Evolutionary conservation across 768 basidiomycete species (phyloP), one percentile per base, ranked within the genome.

Genomic region (Crassisporium funariophilum): DNA sequence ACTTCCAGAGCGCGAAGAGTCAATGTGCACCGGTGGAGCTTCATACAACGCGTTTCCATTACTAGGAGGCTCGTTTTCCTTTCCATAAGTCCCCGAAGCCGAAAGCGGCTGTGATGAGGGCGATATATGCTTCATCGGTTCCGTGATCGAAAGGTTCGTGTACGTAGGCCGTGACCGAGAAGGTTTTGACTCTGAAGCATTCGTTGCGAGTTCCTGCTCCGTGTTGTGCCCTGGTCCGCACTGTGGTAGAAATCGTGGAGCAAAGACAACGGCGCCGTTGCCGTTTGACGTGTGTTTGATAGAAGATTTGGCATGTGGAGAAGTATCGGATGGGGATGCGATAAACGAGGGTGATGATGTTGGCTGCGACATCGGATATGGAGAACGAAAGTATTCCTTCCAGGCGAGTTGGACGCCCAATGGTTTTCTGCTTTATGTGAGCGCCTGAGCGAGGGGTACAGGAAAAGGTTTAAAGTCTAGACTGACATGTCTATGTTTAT

Each of bases 331-430:
- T 8, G 38, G 36, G 10, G 51, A 52, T 25, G 41, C 44, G 27
- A 44, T 23, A 17, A 44, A 25, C 13, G 50, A 20, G 29, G 50
- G 46, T 34, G 42, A 33, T 33, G 46, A 34, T 25, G 51, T 44
- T 46, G 48, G 47, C 27, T 12, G 27, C 22, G 34, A 24, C 37
- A 25, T 29, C 16, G 41, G 41, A n/a, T n/a, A n/a, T n/a, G n/a
- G n/a, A n/a, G n/a, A n/a, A n/a, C n/a, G n/a, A n/a, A n/a, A n/a
- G n/a, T n/a, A n/a, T n/a, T n/a, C n/a, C n/a, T n/a, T n/a, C n/a
- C n/a, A 37, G 44, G 44, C 50, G 50, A 51, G 50, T 51, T 51
- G 44, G 50, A 40, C 50, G 50, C 50, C 44, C 39, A 33, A 13
- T 41, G 27, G 34, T 13, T 41, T 17, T 35, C 19, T 20, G 37